Evolutionary conservation across 2,329 filamentous ascomycete species (phyloP), one percentile per base, ranked within the genome.

Genomic region (Curvularia lunata): DNA sequence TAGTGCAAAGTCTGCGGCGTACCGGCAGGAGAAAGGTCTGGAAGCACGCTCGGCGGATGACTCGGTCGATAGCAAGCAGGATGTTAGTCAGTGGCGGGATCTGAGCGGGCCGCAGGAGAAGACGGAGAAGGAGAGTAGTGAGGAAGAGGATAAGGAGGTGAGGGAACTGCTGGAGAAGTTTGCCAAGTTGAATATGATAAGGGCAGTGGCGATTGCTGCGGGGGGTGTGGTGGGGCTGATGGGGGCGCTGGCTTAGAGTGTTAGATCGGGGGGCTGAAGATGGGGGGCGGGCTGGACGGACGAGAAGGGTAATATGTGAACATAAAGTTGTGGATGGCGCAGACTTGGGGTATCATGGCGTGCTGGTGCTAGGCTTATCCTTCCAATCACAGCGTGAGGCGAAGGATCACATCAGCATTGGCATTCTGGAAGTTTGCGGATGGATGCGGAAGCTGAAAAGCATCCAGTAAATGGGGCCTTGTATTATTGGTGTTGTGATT

Each of bases 61-160:
- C 32, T 64, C 58, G 6, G 62, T 66, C 0, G 47, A 67, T 28
- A 59, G 63, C 9, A 57, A 71, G 25, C 59, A 61, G 7, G 70
- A 71, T 51, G 47, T 68, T 5, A 70, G 61, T 52, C 67, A 74
- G 55, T 71, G 61, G 63, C 62, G 43, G n/a, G 71, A 74, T 58
- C 16, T 68, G 49, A 73, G 69, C 46, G 61, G 42, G 25, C 69
- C 70, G 28, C 62, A 68, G 45, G 61, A 56, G 45, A 48, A 56
- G 43, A 71, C 67, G 30, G 4, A 21, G 41, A 52, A 48, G 47
- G 42, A 66, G 9, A 61, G 54, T n/a, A 60, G 48, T 5, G 19
- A 30, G 16, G 53, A 62, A 28, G 59, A 70, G 23, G 68, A 70
- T 25, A 48, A 56, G 48, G 61, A 68, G 53, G 67, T 68, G 0